Evolutionary conservation across 208 protist species (phyloP), one percentile per base, ranked within the genome.

Genomic region (Kentomonas sorsogonicus): DNA sequence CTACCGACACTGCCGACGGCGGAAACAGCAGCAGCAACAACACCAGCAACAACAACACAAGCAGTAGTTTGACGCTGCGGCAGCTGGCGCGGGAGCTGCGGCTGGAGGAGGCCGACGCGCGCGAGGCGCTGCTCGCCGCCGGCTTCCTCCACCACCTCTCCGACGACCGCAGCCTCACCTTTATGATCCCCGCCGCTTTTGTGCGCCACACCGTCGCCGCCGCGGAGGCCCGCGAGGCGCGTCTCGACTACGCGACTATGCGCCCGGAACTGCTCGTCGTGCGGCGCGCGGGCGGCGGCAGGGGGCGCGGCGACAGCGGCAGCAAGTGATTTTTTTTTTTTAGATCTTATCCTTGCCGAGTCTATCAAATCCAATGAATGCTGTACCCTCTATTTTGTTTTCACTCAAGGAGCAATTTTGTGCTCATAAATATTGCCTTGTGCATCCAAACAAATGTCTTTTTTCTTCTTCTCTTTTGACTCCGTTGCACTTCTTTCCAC

Each of bases 81-180:
- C 61, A 84, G 9, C 86, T 95, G 38, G 84, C 85, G 1, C 46
- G 54, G 22, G 65, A 66, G 36, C 74, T 85, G 43, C 66, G 72
- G 3, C 60, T 95, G 43, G 88, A 92, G 52, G 84, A 87, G 46
- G 71, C 77, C 5, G 88, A 95, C 57, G 88, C 90, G 47, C 69
- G 88, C 31, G 69, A 63, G 40, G 83, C 85, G 25, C 46, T 95
- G 54, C 63, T 91, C 26, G 45, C 51, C 25, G 80, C 89, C 65
- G 88, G 88, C n/a, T 44, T 94, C 22, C 60, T 94, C 39, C 88
- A 94, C 51, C 74, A 73, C 38, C 83, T 72, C 61, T 69, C 79
- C 7, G 82, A 92, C 59, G 71, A 83, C 44, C 73, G 83, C 45
- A 78, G 56, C 39, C 59, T 77, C 3, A 69, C 66, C 43, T 70